A percentile compares a stretch with the other conserved stretches of the same genome.
Conservation (phyloP, 352 stramenopile species). For the Phytophthora nicotianae region DNA sequence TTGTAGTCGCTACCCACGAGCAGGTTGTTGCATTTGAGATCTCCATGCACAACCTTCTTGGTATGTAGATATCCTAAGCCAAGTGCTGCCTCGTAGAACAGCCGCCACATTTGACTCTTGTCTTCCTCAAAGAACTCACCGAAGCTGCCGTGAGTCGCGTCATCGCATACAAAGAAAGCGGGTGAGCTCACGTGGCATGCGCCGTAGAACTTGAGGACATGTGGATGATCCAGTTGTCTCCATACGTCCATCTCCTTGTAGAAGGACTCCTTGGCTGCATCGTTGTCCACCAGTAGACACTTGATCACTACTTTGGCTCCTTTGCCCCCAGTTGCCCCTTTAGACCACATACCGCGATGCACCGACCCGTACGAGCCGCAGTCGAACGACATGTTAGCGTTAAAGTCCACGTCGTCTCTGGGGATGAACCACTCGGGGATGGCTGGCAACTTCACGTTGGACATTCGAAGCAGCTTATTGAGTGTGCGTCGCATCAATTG, state of each 20-base stretch:
- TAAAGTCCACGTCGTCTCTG: not conserved
- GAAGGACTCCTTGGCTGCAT: constrained; percentile 9
- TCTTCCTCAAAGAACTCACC: not conserved
- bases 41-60: not conserved
- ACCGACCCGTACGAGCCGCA: not conserved
- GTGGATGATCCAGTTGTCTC: not conserved
- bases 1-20: not conserved
- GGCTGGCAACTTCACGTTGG: not conserved
- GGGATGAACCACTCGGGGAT: not conserved
- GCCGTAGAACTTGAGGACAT: not conserved
- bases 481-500: not conserved
- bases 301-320: constrained; percentile 6
- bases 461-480: not conserved
- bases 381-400: not conserved
- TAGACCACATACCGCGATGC: not conserved
- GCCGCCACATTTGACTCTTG: not conserved
- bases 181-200: not conserved
- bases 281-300: constrained; percentile 8
- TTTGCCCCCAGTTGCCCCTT: not conserved
- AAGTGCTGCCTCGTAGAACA: not conserved
- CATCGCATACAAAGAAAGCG: not conserved
- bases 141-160: not conserved
- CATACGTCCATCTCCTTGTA: constrained; percentile 5
- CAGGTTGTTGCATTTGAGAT: constrained; percentile 10
- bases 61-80: not conserved